These are phyloP conservation scores for Cruciata laevipes DNA, from an alignment of 257 asterid genomes.

Conservation along the genomic window DNA sequence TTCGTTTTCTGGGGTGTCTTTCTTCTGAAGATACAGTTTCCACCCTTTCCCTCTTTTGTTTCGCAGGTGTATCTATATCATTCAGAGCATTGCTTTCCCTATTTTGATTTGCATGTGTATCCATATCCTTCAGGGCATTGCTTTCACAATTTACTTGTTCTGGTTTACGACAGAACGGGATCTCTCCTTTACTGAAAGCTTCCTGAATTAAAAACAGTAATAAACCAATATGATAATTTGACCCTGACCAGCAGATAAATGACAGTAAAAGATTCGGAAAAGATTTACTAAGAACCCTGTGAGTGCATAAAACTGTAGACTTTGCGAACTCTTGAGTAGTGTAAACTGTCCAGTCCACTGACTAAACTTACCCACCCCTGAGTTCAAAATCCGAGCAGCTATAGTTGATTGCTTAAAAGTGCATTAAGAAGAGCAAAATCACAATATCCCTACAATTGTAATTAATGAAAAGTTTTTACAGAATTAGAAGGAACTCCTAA, in stretches of 20 bases:
- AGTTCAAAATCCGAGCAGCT: slow-evolving; percentile 19
- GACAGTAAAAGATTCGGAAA: background rate
- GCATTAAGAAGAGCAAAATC: slow-evolving; percentile 16
- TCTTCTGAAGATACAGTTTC: slow-evolving; percentile 60
- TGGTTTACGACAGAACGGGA: slow-evolving; percentile 31
- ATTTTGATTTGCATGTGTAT: slow-evolving; percentile 45
- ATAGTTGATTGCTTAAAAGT: slow-evolving; percentile 21
- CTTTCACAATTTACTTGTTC: slow-evolving; percentile 27
- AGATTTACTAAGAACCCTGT: background rate
- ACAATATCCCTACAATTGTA: slow-evolving; percentile 22
- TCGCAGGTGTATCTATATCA: slow-evolving; percentile 42
- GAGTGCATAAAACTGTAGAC: background rate
- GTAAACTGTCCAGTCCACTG: slow-evolving; percentile 4
- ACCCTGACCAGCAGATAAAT: slow-evolving; percentile 14
- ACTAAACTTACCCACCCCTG: slow-evolving; percentile 15
- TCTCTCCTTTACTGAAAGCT: slow-evolving; percentile 37
- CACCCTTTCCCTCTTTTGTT: slow-evolving; percentile 55
- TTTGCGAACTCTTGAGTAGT: slow-evolving; percentile 6
- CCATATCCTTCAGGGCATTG: slow-evolving; percentile 38
- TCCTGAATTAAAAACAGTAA: slow-evolving; percentile 30
- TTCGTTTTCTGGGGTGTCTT: slow-evolving; percentile 82
- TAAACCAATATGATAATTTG: slow-evolving; percentile 1
- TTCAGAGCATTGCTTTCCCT: slow-evolving; percentile 38
- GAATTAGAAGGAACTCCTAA: slow-evolving; percentile 1
- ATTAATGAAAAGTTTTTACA: slow-evolving; percentile 6